Base-by-base conservation (phyloP, 2,329 filamentous ascomycete species). In the Immersiporthe knoxdaviesiana region DNA sequence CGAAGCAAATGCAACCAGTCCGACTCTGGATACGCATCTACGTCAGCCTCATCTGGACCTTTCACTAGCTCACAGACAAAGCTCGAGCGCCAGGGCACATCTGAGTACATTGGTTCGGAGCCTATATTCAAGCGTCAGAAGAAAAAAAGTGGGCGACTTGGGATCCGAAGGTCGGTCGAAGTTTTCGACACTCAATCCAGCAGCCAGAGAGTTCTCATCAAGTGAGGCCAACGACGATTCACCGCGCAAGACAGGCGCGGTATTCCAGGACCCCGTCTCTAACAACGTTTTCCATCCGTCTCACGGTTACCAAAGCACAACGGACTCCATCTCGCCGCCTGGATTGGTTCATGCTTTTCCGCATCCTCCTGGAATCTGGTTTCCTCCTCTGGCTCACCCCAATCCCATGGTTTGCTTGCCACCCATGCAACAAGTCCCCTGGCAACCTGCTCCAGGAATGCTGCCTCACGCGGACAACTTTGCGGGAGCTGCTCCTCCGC, bases 21-120 rank as follows among this genome's bases (percentile, higher is more conserved):
- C 3, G 67, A 71, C 66, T 71, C 70, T 64, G 70, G 67, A 2
- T 71, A 71, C 11, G 64, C 54, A 30, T 67, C 66, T 35, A 59
- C 24, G n/a, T 24, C 69, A 27, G 27, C 41, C 37, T 59, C 54
- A 14, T 66, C 59, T 27, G 54, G 50, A 52, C 50, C 67, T 35
- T 64, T 39, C 32, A 63, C 56, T 11, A 56, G 70, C 8, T 35
- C 67, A 4, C 67, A 54, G 24, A 66, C 67, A 27, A 67, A 47
- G 21, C 35, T 50, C 62, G 52, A 47, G 11, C n/a, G 37, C 21
- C 44, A 47, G 12, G 54, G 60, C 7, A 52, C 10, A 3, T 69
- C 64, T 12, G 64, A 52, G 11, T 35, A 60, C 21, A n/a, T 54
- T 63, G 61, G 47, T 3, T 50, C 54, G 7, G 60, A 63, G 11